These are phyloP conservation scores for Pholiota microspora DNA, from an alignment of 768 basidiomycete species.

Conservation along the genomic window DNA sequence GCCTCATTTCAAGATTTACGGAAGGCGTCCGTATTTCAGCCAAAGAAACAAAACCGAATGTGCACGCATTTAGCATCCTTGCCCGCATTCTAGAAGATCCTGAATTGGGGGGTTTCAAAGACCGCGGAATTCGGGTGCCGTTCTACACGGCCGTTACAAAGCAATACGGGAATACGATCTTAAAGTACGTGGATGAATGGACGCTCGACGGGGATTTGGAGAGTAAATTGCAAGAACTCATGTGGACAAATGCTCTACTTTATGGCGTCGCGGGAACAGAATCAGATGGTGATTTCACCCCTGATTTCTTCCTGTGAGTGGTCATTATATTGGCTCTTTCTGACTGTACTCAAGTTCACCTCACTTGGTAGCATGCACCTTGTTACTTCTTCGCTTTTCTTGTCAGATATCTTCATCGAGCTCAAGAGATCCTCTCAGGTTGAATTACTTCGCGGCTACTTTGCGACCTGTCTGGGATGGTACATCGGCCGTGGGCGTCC, in stretches of 20 bases:
- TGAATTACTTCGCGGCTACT: constrained; percentile 49
- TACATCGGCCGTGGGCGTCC: constrained; percentile 57
- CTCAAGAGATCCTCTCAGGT: constrained; percentile 33
- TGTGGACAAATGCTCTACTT: constrained; percentile 43
- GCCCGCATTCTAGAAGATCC: constrained; percentile 17
- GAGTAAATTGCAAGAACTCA: constrained; percentile 50
- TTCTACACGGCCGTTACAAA: constrained; percentile 2
- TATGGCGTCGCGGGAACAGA: constrained; percentile 38
- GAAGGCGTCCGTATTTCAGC: constrained; percentile 2
- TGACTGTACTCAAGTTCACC: constrained; percentile 5
- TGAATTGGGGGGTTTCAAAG: constrained; percentile 6
- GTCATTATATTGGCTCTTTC: neutral
- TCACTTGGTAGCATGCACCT: constrained; percentile 48
- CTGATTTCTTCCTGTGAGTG: constrained; percentile 50
- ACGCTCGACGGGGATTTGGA: constrained; percentile 30
- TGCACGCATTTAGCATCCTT: constrained; percentile 20
- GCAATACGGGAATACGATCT: constrained; percentile 33
- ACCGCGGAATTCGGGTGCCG: neutral
- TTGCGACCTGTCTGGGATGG: constrained; percentile 43
- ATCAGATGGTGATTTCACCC: constrained; percentile 29
- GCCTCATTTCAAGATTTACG: constrained; percentile 13
- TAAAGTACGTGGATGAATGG: constrained; percentile 25
- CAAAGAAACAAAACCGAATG: constrained; percentile 4
- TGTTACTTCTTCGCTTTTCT: constrained; percentile 58
- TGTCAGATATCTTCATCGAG: constrained; percentile 36